These are phyloP conservation scores for Aspergillus sojae DNA, from an alignment of 2,329 filamentous ascomycete species.

Conservation along the genomic window DNA sequence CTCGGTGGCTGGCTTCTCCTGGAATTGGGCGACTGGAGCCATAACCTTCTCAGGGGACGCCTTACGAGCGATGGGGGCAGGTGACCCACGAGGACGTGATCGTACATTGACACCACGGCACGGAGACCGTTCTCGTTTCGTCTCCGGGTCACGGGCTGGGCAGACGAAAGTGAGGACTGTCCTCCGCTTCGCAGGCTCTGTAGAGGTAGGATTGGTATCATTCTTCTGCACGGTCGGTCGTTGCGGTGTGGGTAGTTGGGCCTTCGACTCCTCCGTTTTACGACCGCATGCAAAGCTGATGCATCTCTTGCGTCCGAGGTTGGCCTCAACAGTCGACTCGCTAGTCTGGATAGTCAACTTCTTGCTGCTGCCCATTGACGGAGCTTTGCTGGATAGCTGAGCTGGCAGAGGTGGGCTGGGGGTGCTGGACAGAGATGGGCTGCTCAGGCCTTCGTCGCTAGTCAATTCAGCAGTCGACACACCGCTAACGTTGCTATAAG, in stretches of 20 bases:
- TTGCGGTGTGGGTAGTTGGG: slow-evolving; percentile 26
- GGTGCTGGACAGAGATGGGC: slow-evolving; percentile 81
- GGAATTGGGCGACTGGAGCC: slow-evolving; percentile 11
- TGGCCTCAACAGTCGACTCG: slow-evolving; percentile 64
- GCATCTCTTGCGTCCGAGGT: slow-evolving; percentile 75
- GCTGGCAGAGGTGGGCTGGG: slow-evolving; percentile 79
- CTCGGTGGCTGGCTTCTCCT: slow-evolving; percentile 19
- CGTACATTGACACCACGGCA: slow-evolving; percentile 26
- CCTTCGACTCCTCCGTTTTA: slow-evolving; percentile 55
- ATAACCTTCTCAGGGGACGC: slow-evolving; percentile 23
- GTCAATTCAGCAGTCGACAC: slow-evolving; percentile 88
- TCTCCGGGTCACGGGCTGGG: slow-evolving; percentile 38
- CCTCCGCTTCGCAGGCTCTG: slow-evolving; percentile 44
- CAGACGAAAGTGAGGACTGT: slow-evolving; percentile 52
- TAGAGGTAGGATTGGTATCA: slow-evolving; percentile 18
- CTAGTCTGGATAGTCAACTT: slow-evolving; percentile 38
- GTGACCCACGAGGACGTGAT: slow-evolving; percentile 42
- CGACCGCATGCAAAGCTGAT: slow-evolving; percentile 88
- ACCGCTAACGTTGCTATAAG: slow-evolving; percentile 75
- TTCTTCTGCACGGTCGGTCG: slow-evolving; percentile 26
- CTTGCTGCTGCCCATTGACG: slow-evolving; percentile 20
- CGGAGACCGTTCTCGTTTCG: slow-evolving; percentile 31
- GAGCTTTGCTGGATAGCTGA: slow-evolving; percentile 34
- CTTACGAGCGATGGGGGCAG: slow-evolving; percentile 41
- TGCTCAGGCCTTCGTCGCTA: slow-evolving; percentile 91